Percentiles rank a stretch among this genome's conserved stretches.
phyloP scores from a whole-genome alignment of 208 protist genomes.

The Vickermania ingenoplastis region DNA sequence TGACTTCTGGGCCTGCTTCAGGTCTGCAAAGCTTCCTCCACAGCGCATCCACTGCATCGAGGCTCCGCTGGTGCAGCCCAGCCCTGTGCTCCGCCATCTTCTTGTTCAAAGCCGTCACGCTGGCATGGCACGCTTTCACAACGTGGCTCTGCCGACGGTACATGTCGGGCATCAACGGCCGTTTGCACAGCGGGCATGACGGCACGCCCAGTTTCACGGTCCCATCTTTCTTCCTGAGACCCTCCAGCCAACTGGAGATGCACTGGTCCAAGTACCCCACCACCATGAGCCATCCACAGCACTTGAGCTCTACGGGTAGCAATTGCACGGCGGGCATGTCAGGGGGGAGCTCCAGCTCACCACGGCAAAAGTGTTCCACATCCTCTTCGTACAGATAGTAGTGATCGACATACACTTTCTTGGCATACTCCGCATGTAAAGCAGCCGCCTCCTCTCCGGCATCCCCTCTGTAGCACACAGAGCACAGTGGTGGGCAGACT shows the following conservation, averaged over 20 bases:
- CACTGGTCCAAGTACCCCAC: neutral
- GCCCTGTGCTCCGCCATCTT: neutral
- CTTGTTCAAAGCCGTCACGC: neutral
- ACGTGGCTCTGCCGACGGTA: neutral
- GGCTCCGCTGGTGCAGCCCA: neutral
- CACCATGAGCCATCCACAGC: neutral
- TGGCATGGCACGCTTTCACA: too few species aligned
- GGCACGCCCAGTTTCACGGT: neutral
- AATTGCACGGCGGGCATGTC: neutral
- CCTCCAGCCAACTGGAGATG: neutral
- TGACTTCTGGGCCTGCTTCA: neutral
- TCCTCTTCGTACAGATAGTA: neutral
- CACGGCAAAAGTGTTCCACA: neutral
- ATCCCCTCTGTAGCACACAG: constrained; percentile 7
- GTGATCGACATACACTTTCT: neutral
- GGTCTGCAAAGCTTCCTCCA: neutral
- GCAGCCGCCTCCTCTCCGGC: neutral
- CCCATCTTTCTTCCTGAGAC: neutral
- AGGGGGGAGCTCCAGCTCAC: neutral
- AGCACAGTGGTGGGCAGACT: constrained; percentile 20
- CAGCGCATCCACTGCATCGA: neutral
- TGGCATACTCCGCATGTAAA: neutral
- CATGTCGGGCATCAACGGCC: neutral
- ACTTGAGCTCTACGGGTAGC: neutral
- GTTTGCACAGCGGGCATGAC: neutral